phyloP scores from a whole-genome alignment of 1,284 basidiomycete genomes.

The Cutaneotrichosporon cyanovorans region DNA sequence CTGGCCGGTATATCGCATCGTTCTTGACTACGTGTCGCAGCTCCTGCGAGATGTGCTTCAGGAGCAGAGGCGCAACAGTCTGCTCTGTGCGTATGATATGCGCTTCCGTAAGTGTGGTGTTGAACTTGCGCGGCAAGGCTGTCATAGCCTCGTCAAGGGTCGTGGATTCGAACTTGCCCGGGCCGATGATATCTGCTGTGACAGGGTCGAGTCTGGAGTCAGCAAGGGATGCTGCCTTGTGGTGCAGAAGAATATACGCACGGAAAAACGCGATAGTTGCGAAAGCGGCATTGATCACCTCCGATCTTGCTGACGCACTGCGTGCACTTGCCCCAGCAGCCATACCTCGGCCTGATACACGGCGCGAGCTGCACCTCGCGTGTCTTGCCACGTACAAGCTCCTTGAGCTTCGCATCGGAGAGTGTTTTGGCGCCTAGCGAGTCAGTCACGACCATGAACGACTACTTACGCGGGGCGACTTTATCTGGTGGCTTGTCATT shows the following conservation, averaged over 20 bases:
- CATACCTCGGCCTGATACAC: slow-evolving; percentile 34
- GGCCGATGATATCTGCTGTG: slow-evolving; percentile 30
- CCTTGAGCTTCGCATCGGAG: slow-evolving; percentile 23
- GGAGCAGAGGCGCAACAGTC: slow-evolving; percentile 61
- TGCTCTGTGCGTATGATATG: slow-evolving; percentile 33
- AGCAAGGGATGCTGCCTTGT: background rate
- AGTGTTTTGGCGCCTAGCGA: slow-evolving; percentile 8
- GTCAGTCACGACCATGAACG: no score
- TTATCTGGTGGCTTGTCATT: slow-evolving; percentile 21
- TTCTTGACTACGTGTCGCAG: slow-evolving; percentile 57
- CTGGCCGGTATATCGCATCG: slow-evolving; percentile 60
- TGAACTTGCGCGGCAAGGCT: slow-evolving; percentile 36
- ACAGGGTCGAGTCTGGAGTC: slow-evolving; percentile 26
- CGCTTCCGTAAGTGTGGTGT: slow-evolving; percentile 22
- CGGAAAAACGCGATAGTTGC: slow-evolving; percentile 36
- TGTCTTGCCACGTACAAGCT: slow-evolving; percentile 23
- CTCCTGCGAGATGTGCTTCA: slow-evolving; percentile 63
- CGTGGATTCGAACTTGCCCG: slow-evolving; percentile 34
- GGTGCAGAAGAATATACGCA: slow-evolving; percentile 21
- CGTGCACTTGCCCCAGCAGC: slow-evolving; percentile 36
- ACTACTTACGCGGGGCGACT: slow-evolving; percentile 22
- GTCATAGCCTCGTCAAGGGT: slow-evolving; percentile 24
- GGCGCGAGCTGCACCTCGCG: slow-evolving; percentile 29
- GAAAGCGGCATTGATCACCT: slow-evolving; percentile 41
- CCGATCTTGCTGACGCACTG: slow-evolving; percentile 37